phyloP scores from a whole-genome alignment of 768 basidiomycete species.

The Stropharia rugosoannulata region DNA sequence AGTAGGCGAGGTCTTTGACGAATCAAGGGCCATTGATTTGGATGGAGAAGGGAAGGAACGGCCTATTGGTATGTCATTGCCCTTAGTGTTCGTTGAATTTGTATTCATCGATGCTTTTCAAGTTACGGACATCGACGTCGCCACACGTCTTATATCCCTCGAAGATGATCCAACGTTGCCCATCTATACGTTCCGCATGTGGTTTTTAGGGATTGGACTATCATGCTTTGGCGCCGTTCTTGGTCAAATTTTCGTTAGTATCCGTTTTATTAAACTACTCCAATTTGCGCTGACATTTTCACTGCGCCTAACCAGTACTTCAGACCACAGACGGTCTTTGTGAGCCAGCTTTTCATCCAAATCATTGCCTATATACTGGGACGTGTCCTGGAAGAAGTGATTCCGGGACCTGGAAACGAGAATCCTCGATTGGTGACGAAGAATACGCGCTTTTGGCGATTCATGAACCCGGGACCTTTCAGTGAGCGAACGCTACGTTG shows the following conservation, averaged over 20 bases:
- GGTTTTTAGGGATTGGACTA: conserved; percentile 56
- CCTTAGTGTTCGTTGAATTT: background rate
- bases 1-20: conserved; percentile 28
- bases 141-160: conserved; percentile 48
- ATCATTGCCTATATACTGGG: conserved; percentile 55
- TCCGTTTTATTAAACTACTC: background rate
- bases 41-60: conserved; percentile 49
- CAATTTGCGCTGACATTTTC: background rate
- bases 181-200: conserved; percentile 53
- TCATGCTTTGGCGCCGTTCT: conserved; percentile 56
- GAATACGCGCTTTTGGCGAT: conserved; percentile 44
- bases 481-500: conserved; percentile 31
- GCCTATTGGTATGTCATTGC: conserved; percentile 40
- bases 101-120: background rate
- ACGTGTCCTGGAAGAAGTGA: conserved; percentile 37
- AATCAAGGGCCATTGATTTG: conserved; percentile 37
- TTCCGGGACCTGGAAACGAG: conserved; percentile 32
- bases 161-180: conserved; percentile 52
- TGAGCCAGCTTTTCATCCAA: conserved; percentile 49
- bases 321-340: conserved; percentile 48
- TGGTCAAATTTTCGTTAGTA: conserved; percentile 45
- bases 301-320: conserved; percentile 38
- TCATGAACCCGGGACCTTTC: conserved; percentile 62
- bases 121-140: conserved; percentile 48
- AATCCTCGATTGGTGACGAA: conserved; percentile 24